phyloP scores from a whole-genome alignment of 73 alveolate species.

The Urostyla sp. region DNA sequence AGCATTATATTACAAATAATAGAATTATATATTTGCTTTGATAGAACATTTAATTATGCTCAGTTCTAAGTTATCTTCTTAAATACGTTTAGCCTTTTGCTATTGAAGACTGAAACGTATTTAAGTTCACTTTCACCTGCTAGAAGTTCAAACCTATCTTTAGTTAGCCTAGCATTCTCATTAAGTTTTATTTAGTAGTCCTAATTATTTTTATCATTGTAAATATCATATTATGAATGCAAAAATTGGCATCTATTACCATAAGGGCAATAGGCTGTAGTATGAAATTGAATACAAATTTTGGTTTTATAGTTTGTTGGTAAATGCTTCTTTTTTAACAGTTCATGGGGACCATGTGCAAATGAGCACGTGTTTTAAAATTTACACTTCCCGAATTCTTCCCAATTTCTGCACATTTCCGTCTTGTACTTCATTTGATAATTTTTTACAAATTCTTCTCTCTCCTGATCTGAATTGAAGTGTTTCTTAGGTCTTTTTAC shows the following conservation, averaged over 20 bases:
- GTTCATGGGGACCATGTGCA: conserved; percentile 74
- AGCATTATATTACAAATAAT: too few species aligned
- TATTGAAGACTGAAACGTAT: conserved; percentile 21
- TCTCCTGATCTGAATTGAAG: conserved; percentile 21
- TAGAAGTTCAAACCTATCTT: conserved; percentile 8
- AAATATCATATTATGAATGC: conserved; percentile 53
- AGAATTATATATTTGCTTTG: too few species aligned
- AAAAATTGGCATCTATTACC: conserved; percentile 69
- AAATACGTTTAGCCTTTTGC: too few species aligned
- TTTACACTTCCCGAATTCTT: conserved; percentile 49
- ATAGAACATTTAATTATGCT: too few species aligned
- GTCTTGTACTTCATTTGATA: conserved; percentile 63
- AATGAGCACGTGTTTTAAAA: conserved; percentile 56
- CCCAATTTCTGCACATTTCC: conserved; percentile 75
- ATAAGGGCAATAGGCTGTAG: conserved; percentile 64
- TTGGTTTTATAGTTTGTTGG: conserved; percentile 66
- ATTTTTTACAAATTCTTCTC: conserved; percentile 40
- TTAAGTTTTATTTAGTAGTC: neutral
- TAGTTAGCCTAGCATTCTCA: conserved; percentile 26
- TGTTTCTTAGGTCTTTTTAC: conserved; percentile 49
- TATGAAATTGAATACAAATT: conserved; percentile 54
- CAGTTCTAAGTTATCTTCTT: too few species aligned
- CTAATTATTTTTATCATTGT: neutral
- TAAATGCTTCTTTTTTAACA: conserved; percentile 54
- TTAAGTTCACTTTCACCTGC: conserved; percentile 9